Evolutionary conservation across 352 stramenopile species (phyloP), one percentile per base, ranked within the genome.

Genomic region (Pythium aristosporum): DNA sequence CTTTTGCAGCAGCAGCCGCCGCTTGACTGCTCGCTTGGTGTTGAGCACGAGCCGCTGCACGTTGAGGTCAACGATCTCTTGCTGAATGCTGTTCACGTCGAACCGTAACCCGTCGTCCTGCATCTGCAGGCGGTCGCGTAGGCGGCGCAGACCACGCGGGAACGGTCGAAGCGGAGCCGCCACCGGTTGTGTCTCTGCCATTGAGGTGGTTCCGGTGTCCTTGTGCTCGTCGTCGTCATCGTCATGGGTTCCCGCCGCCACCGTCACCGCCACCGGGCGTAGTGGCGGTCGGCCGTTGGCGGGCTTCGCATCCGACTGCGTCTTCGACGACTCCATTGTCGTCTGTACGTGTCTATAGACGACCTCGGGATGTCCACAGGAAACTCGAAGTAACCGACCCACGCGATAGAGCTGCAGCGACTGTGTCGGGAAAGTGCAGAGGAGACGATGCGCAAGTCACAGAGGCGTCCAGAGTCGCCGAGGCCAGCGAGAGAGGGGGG

Each of bases 61-160:
- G 39, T 60, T 36, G n/a, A 75, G 61, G 28, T 75, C 64, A 10
- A n/a, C 12, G 32, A 75, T 62, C 23, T 75, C 60, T 51, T 75
- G 69, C n/a, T 51, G 41, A 9, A 75, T 57, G 1, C 48, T 36
- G 56, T 72, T 75, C 42, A 75, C 65, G 23, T 75, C 69, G n/a
- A 75, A 56, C 16, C 41, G 60, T 36, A 74, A 25, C 0, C 64
- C 58, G 34, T 69, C 68, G n/a, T 74, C 68, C 8, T 60, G 63
- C 12, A 41, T 21, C 43, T 69, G 68, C 36, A 74, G 28, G 1
- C 68, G 68, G 49, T 74, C 68, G 54, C 68, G 68, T 23, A 74
- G 47, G 25, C 68, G 68, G 12, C 43, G 37, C 8, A 68, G 53
- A 0, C 47, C 58, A 4, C 41, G 42, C 5, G 43, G 56, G 43